phyloP scores from a whole-genome alignment of 257 asterid genomes.

The Ballota nigra region DNA sequence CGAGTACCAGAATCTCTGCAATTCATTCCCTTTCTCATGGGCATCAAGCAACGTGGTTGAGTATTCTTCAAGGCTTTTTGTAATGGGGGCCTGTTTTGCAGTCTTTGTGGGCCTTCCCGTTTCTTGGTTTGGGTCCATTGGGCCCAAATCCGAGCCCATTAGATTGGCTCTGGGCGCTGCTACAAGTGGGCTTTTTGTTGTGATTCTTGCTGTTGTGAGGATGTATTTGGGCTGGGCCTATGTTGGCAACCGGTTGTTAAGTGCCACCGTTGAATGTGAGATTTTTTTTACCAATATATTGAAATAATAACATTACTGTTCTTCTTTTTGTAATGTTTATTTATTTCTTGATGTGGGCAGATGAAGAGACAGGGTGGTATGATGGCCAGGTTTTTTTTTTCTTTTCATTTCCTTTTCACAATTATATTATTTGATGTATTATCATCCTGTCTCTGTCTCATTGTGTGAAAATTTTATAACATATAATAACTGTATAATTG shows the following conservation, averaged over 20 bases:
- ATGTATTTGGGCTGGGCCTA: slow-evolving; percentile 99
- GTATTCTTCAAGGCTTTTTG: slow-evolving; percentile 56
- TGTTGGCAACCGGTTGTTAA: slow-evolving; percentile 76
- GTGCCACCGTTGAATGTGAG: slow-evolving; percentile 94
- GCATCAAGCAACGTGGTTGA: slow-evolving; percentile 66
- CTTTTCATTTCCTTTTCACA: neutral
- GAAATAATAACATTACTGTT: neutral
- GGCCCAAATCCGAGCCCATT: slow-evolving; percentile 61
- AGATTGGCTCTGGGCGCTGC: slow-evolving; percentile 42
- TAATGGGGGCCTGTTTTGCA: slow-evolving; percentile 57
- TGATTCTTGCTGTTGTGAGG: slow-evolving; percentile 73
- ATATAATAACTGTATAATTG: too few species aligned
- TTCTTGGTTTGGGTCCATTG: slow-evolving; percentile 72
- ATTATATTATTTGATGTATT: neutral
- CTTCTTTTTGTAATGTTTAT: neutral
- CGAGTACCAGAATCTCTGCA: slow-evolving; percentile 73
- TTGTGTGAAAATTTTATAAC: too few species aligned
- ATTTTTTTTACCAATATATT: neutral
- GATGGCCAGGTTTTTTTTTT: slow-evolving; percentile 82
- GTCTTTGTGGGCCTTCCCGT: slow-evolving; percentile 85
- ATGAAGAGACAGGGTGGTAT: slow-evolving; percentile 99
- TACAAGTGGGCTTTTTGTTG: slow-evolving; percentile 64
- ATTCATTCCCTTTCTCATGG: slow-evolving; percentile 86
- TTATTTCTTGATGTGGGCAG: slow-evolving; percentile 29
- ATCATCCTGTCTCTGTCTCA: neutral